Conservation (phyloP, 2,329 filamentous ascomycete genomes). For the Fusarium sp. region DNA sequence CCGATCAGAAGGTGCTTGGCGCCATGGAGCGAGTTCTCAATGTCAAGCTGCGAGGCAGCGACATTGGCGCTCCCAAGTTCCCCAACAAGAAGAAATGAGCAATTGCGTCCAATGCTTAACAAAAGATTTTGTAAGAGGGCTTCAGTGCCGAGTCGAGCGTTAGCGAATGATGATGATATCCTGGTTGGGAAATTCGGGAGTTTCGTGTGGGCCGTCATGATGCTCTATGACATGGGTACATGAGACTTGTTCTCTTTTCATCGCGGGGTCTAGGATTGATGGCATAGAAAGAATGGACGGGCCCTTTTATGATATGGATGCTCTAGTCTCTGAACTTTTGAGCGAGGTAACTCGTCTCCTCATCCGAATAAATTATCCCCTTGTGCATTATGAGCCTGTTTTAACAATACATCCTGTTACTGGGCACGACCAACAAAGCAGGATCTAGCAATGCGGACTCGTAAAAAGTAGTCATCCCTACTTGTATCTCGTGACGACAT, state of each 20-base stretch:
- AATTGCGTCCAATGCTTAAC: not conserved
- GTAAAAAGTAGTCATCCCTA: not conserved
- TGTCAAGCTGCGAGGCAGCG: constrained; percentile 84
- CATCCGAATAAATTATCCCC: constrained; percentile 21
- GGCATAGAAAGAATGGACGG: constrained; percentile 23
- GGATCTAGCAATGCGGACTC: not conserved
- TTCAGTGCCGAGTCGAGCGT: constrained; percentile 44
- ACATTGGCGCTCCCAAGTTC: constrained; percentile 87
- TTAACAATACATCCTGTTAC: not conserved
- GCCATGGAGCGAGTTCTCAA: constrained; percentile 87
- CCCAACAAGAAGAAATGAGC: constrained; percentile 72
- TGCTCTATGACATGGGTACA: constrained; percentile 42
- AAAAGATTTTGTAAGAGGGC: constrained; percentile 37
- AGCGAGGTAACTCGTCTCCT: constrained; percentile 3
- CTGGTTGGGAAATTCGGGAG: constrained; percentile 41
- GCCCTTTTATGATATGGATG: constrained; percentile 13
- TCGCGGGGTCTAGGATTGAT: constrained; percentile 27
- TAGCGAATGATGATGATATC: constrained; percentile 44
- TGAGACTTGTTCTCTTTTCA: constrained; percentile 35
- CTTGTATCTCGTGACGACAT: not conserved
- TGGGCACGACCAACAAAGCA: not conserved
- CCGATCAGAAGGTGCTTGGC: constrained; percentile 84
- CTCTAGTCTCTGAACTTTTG: constrained; percentile 17
- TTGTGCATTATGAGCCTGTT: constrained; percentile 3
- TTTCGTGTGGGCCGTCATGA: constrained; percentile 43